These are phyloP conservation scores for Vinca major DNA, from an alignment of 305 asterid species.

Conservation along the genomic window DNA sequence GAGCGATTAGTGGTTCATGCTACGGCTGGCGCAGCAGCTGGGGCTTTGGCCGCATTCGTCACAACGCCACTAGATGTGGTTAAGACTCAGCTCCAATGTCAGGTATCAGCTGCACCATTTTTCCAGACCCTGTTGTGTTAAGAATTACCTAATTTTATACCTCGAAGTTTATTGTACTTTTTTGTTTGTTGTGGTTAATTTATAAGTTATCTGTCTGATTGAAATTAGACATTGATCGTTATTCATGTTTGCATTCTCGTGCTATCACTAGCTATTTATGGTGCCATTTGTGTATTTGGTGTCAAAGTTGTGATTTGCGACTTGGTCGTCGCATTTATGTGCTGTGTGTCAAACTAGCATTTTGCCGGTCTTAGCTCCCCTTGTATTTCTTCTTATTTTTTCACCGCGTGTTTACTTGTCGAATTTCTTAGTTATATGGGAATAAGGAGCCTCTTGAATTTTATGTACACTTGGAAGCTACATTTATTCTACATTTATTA, in stretches of 20 bases:
- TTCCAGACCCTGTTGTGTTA: not conserved
- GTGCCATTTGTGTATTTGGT: not conserved
- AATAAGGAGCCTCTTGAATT: not conserved
- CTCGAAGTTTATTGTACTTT: not conserved
- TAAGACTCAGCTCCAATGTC: conserved; percentile 94
- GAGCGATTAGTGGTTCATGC: conserved; percentile 79
- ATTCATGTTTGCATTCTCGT: not conserved
- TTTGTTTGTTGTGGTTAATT: not conserved
- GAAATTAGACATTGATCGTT: not conserved
- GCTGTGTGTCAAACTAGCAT: too few relatives aligned
- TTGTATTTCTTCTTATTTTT: not conserved
- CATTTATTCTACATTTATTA: not conserved
- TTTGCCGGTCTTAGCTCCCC: not conserved
- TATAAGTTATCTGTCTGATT: not conserved
- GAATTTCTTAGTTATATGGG: not conserved
- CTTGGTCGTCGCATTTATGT: not conserved
- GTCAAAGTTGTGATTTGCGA: not conserved
- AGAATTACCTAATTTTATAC: not conserved
- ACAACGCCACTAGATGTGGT: conserved; percentile 96
- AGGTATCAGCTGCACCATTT: conserved; percentile 35
- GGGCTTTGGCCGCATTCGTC: conserved; percentile 70
- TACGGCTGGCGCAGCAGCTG: conserved; percentile 94
- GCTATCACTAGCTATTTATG: not conserved
- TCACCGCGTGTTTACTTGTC: not conserved
- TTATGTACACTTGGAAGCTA: not conserved